These are phyloP conservation scores for Arbutus unedo DNA, from an alignment of 148 eudicot genomes.

Conservation along the genomic window DNA sequence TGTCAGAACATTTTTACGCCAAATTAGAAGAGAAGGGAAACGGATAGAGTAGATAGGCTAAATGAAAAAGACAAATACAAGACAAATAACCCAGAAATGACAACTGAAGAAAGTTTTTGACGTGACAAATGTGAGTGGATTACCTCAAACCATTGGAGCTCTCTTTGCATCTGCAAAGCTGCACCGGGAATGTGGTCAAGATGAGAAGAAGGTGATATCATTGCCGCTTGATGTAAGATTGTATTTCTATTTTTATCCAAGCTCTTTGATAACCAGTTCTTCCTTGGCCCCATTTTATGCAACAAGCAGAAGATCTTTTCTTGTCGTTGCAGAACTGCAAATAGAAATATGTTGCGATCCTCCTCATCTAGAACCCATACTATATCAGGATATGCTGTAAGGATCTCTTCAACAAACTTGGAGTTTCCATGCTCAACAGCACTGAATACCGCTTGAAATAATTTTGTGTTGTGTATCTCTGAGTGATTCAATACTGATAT, in stretches of 20 bases:
- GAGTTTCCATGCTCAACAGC: slow-evolving; percentile 16
- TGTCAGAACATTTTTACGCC: neutral
- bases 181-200: slow-evolving; percentile 17
- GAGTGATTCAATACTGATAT: neutral
- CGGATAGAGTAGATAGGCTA: neutral
- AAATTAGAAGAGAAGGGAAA: neutral
- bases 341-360: slow-evolving; percentile 15
- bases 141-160: slow-evolving; percentile 27
- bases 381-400: slow-evolving; percentile 12
- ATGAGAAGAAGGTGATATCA: slow-evolving; percentile 16
- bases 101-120: no score
- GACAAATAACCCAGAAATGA: no score
- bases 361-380: slow-evolving; percentile 16
- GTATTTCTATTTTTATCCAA: slow-evolving; percentile 12
- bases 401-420: slow-evolving; percentile 15
- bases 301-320: slow-evolving; percentile 22
- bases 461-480: neutral
- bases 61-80: no score
- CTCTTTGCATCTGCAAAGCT: slow-evolving; percentile 26
- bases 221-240: slow-evolving; percentile 20
- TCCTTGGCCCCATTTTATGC: slow-evolving; percentile 14
- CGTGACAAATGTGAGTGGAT: neutral
- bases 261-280: slow-evolving; percentile 12
- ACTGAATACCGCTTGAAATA: neutral
- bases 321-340: slow-evolving; percentile 15